Base-by-base conservation (phyloP, 2,329 filamentous ascomycete species). In the Coniochaeta hoffmannii region DNA sequence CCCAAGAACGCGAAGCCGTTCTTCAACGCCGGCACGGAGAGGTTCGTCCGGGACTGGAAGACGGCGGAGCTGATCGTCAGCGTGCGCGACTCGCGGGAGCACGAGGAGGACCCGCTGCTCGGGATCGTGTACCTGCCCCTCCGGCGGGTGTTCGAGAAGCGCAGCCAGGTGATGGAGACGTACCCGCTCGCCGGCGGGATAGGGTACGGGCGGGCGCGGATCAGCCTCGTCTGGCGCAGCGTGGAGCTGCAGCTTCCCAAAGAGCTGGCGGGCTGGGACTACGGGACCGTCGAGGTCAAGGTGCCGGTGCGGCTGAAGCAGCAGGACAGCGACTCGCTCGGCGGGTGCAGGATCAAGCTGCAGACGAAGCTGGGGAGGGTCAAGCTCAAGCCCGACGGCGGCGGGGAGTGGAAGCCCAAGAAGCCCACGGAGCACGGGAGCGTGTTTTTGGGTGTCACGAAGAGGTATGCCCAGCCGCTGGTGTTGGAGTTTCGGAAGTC, bases 1-100 rank as follows among this genome's bases (percentile, higher is more conserved):
- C 87, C 88, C 1, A 89, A 89, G 71, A 90, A 89, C 59, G 79
- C 83, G 0, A 89, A 89, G 62, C 88, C 88, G 0, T 90, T 90
- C 68, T 90, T 88, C 75, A 90, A 90, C 60, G 87, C 88, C 2
- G 85, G 85, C 6, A 88, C 83, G 1, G 88, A 91, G 66, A 79
- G 85, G 5, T 89, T 89, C 59, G 77, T 90, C 36, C 75, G 81
- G 12, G 83, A 90, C 65, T 89, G 86, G 79, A 75, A 74, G 15
- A 81, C 77, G 12, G 79, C 84, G 1, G 86, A 90, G 65, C 74
- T 90, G 31, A 85, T 88, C 60, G 71, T 91, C 30, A 76, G 79
- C 1, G 85, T 89, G 1, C 79, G 86, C 11, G 88, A 90, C 64
- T 75, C 81, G 19, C 77, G 87, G 4, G 75, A 88, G 22, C 80